Conservation (phyloP, 1,139 yeast species). For the Debaryomyces sp. region DNA sequence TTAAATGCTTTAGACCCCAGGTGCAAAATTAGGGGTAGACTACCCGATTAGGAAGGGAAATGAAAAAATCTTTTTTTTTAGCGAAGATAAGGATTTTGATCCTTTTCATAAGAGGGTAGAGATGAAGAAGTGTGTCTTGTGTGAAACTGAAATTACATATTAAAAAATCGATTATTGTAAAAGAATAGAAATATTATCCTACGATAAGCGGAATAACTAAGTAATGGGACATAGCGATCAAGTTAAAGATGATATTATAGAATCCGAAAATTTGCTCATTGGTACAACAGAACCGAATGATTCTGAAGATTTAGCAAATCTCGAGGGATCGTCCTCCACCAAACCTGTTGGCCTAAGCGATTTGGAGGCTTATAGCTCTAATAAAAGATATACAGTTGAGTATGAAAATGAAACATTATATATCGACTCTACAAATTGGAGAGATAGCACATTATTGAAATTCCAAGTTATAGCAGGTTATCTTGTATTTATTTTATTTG, state of each 20-base stretch:
- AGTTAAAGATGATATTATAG: not conserved
- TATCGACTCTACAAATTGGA: constrained; percentile 46
- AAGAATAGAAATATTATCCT: not conserved
- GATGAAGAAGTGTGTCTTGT: not conserved
- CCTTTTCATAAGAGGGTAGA: not conserved
- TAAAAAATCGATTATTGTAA: not conserved
- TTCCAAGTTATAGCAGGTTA: constrained; percentile 45
- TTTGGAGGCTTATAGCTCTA: not conserved
- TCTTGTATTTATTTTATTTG: constrained; percentile 45
- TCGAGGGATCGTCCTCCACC: not conserved
- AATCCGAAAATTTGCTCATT: constrained; percentile 8
- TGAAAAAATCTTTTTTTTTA: not conserved
- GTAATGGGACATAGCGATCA: constrained; percentile 1
- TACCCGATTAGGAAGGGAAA: not conserved
- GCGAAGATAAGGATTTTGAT: constrained; percentile 1
- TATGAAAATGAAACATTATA: constrained; percentile 31
- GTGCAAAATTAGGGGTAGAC: not conserved
- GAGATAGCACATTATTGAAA: constrained; percentile 34
- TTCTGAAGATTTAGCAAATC: not conserved
- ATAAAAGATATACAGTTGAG: constrained; percentile 13
- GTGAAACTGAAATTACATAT: not conserved
- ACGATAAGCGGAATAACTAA: not conserved
- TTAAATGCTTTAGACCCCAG: not conserved
- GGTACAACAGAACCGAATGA: not conserved
- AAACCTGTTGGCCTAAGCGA: not conserved